Evolutionary conservation across 2,329 filamentous ascomycete genomes (phyloP).

Genomic region (Xylaria multiplex): DNA sequence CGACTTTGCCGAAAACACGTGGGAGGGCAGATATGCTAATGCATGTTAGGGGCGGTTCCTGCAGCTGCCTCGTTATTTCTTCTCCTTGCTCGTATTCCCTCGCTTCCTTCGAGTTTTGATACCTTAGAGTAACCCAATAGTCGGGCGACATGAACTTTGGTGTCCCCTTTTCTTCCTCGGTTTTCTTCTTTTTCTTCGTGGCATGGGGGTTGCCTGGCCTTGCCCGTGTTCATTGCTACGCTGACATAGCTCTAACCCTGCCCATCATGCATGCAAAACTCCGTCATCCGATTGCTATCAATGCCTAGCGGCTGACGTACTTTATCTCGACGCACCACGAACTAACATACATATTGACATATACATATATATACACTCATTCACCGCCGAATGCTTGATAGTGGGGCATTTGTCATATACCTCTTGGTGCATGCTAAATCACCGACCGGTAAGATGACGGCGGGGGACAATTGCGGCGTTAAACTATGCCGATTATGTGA

Average conservation of each 20-base stretch:
- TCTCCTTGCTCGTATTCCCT: conserved; percentile 18
- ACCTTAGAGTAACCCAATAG: neutral
- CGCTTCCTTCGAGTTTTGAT: conserved; percentile 23
- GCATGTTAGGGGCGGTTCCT: conserved; percentile 25
- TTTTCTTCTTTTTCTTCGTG: neutral
- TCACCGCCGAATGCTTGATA: conserved; percentile 17
- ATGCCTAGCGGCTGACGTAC: conserved; percentile 1
- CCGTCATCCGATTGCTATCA: conserved; percentile 1
- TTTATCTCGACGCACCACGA: neutral
- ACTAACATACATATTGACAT: neutral
- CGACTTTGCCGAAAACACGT: conserved; percentile 27
- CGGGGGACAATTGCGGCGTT: conserved; percentile 16
- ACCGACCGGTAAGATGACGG: conserved; percentile 6
- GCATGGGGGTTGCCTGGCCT: conserved; percentile 2
- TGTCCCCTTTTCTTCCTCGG: neutral
- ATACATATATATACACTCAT: neutral
- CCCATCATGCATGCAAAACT: neutral
- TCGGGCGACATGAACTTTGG: neutral
- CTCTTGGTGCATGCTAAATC: conserved; percentile 3
- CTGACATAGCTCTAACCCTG: conserved; percentile 10
- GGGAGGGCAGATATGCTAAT: conserved; percentile 25
- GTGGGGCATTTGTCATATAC: conserved; percentile 6
- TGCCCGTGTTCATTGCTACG: conserved; percentile 10
- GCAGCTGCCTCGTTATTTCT: conserved; percentile 8
- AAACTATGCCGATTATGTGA: conserved; percentile 8